Conservation (phyloP, 257 asterid genomes). For the Scutellaria minor region DNA sequence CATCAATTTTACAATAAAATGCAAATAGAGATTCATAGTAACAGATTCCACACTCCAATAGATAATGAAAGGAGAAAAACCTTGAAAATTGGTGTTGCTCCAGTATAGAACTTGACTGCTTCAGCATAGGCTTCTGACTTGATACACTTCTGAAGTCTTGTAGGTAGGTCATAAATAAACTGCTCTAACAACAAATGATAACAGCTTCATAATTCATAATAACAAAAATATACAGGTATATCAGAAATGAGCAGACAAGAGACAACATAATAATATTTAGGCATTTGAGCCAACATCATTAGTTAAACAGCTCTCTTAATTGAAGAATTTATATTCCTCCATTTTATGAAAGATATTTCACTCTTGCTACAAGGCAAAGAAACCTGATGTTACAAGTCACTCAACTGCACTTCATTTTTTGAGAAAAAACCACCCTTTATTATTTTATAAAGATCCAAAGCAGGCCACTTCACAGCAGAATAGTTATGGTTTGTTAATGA, state of each 20-base stretch:
- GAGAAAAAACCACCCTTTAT: neutral
- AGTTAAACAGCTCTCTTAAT: neutral
- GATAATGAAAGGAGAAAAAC: slow-evolving; percentile 45
- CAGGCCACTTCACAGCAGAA: slow-evolving; percentile 17
- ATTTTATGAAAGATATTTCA: slow-evolving; percentile 22
- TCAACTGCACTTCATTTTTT: neutral
- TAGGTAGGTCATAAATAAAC: slow-evolving; percentile 96
- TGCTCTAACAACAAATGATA: slow-evolving; percentile 66
- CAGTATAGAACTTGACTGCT: slow-evolving; percentile 91
- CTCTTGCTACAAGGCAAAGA: slow-evolving; percentile 30
- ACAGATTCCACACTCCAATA: slow-evolving; percentile 11
- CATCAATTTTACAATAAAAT: neutral
- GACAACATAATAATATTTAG: neutral
- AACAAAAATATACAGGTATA: slow-evolving; percentile 33
- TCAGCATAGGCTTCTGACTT: slow-evolving; percentile 95
- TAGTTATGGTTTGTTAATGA: neutral
- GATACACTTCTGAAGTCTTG: slow-evolving; percentile 89
- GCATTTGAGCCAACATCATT: slow-evolving; percentile 11
- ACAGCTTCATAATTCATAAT: slow-evolving; percentile 48
- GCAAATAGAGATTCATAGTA: slow-evolving; percentile 30
- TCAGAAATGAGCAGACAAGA: slow-evolving; percentile 10
- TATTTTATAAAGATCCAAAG: slow-evolving; percentile 9
- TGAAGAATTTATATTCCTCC: slow-evolving; percentile 20
- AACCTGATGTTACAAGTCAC: slow-evolving; percentile 17
- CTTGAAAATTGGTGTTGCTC: slow-evolving; percentile 98